phyloP scores from a whole-genome alignment of 768 basidiomycete species.

The Peribolospora baueri region DNA sequence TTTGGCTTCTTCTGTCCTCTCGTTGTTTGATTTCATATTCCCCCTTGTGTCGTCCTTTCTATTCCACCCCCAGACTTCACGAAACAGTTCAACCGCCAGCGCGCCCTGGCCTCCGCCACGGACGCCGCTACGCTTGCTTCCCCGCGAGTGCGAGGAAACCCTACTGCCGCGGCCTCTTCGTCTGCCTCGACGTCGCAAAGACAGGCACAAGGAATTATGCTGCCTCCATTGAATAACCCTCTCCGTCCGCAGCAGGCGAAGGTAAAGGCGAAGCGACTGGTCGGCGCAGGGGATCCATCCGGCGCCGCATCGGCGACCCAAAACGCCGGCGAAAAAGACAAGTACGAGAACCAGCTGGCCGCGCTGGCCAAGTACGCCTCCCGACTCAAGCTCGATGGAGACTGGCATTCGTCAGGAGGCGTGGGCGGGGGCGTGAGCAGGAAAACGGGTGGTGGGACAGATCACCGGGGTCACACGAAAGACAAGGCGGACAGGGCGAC shows the following conservation, averaged over 20 bases:
- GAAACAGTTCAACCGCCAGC: slow-evolving; percentile 85
- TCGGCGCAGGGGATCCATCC: not conserved
- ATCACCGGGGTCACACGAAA: slow-evolving; percentile 46
- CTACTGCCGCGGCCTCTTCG: not conserved
- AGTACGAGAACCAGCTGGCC: slow-evolving; percentile 45
- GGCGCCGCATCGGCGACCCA: not conserved
- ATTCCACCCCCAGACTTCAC: slow-evolving; percentile 43
- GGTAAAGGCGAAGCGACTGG: not conserved
- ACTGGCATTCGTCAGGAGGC: slow-evolving; percentile 10
- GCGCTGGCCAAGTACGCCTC: slow-evolving; percentile 54
- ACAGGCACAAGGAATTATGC: slow-evolving; percentile 41
- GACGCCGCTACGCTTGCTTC: slow-evolving; percentile 1
- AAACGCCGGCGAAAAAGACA: slow-evolving; percentile 16
- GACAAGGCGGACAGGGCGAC: slow-evolving; percentile 95
- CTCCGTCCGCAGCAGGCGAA: slow-evolving; percentile 5
- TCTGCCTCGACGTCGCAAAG: slow-evolving; percentile 34
- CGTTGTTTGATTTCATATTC: not conserved
- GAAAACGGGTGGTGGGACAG: slow-evolving; percentile 59
- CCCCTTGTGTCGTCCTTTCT: not conserved
- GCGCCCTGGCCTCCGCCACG: slow-evolving; percentile 55
- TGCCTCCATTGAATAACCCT: slow-evolving; percentile 7
- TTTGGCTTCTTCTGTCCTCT: not conserved
- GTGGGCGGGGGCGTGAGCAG: slow-evolving; percentile 50
- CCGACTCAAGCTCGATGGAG: slow-evolving; percentile 39
- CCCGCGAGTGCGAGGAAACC: not conserved